Conservation (phyloP, 108 stramenopile genomes). For the Nitzschia sp. region DNA sequence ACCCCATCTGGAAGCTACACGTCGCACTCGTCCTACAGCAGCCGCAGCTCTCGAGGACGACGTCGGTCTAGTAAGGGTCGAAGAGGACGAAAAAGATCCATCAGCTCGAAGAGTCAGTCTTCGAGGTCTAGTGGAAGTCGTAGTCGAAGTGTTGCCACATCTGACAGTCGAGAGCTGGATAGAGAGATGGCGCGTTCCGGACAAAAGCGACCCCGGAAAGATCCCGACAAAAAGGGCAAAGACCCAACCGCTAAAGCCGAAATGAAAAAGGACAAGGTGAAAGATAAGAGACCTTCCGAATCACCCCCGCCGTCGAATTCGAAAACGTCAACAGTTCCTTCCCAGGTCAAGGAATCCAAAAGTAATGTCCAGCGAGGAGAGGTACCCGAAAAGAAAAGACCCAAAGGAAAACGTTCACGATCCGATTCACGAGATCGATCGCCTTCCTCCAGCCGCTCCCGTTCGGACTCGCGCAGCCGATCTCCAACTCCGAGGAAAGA, state of each 20-base stretch:
- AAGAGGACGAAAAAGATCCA: not conserved
- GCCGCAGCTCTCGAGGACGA: not conserved
- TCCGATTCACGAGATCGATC: not conserved
- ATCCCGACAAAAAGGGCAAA: constrained; percentile 1
- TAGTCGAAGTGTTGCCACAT: not conserved
- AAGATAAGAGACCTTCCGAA: not conserved
- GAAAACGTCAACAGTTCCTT: not conserved
- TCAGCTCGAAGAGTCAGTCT: constrained; percentile 7
- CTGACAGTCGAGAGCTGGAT: not conserved
- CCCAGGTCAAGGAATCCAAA: not conserved
- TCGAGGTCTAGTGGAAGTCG: not conserved
- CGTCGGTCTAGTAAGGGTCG: not conserved
- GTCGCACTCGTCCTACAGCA: constrained; percentile 26
- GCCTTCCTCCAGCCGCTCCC: constrained; percentile 4
- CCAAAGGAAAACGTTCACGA: constrained; percentile 4
- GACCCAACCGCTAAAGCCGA: no score
- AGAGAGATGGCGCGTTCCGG: not conserved
- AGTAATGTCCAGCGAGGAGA: not conserved
- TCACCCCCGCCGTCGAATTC: not conserved
- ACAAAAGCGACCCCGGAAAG: not conserved
- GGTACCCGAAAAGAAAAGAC: no score
- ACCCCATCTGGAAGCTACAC: constrained; percentile 23
- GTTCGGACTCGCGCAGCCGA: not conserved
- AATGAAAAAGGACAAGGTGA: not conserved
- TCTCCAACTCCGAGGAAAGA: not conserved